Base-by-base conservation (phyloP, 2,329 filamentous ascomycete genomes). In the Albifimbria verrucaria region DNA sequence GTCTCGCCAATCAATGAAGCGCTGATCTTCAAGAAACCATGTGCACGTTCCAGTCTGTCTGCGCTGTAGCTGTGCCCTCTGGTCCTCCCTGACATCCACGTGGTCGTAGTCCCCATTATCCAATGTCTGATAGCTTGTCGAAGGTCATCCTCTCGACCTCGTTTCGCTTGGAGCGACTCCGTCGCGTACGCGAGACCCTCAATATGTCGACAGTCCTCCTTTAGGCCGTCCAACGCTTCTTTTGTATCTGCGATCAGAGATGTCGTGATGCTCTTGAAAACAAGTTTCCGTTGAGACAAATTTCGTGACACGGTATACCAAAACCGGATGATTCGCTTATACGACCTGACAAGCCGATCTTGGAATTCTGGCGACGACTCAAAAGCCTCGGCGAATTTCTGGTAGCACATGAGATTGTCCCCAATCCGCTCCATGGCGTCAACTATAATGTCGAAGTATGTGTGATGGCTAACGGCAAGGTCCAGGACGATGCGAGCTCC, bases 361-460 rank as follows among this genome's bases (percentile, higher is more conserved):
- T 47, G 44, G 44, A 47, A 47, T 12, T 47, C 44, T 10, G 44
- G 22, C 7, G 7, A 26, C 17, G 21, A 21, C 7, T 47, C 9
- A 47, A 47, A 47, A 18, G 44, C 44, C 21, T 47, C 44, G 20
- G 20, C 23, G 23, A 6, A 47, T n/a, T 47, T 47, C 15, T 47
- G 20, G 15, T 47, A 47, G 9, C 15, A 21, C 10, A 26, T 12
- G 22, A 47, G 44, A 18, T n/a, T 24, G 23, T 25, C 44, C 6
- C 44, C 44, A 15, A 47, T 47, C 44, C 24, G 24, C 15, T 47
- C 44, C 44, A 47, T 47, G 44, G 44, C 44, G 17, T 26, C 23
- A 21, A 47, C 44, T 7, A 47, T 23, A 25, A 47, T 24, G 21
- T 47, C 24, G n/a, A 47, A 26, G 22, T 47, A 47, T 47, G 20